phyloP scores from a whole-genome alignment of 352 stramenopile species.

The Pythium oligandrum region DNA sequence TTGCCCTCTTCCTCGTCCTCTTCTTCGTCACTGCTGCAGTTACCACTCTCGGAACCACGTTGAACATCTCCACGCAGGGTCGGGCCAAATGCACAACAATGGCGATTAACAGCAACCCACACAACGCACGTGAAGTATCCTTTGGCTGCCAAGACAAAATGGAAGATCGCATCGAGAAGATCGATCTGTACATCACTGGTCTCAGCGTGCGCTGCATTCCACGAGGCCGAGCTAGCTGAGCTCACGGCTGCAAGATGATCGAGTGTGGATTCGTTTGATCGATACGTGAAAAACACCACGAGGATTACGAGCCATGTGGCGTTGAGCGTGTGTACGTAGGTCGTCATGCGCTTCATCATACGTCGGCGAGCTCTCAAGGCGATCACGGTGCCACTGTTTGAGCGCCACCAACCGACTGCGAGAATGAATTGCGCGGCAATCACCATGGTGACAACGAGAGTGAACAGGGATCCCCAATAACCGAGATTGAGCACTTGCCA shows the following conservation, averaged over 20 bases:
- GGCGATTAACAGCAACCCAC: slow-evolving; percentile 62
- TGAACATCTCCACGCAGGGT: background rate
- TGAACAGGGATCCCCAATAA: slow-evolving; percentile 56
- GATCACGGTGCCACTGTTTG: slow-evolving; percentile 73
- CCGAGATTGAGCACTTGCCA: slow-evolving; percentile 57
- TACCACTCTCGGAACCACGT: background rate
- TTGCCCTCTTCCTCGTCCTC: background rate
- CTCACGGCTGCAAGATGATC: slow-evolving; percentile 20
- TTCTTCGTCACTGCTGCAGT: background rate
- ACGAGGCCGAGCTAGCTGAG: background rate
- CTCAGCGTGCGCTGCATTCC: background rate
- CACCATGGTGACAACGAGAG: slow-evolving; percentile 53
- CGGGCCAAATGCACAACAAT: slow-evolving; percentile 34
- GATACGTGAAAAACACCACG: slow-evolving; percentile 59
- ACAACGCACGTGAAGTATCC: slow-evolving; percentile 60
- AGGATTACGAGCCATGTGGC: slow-evolving; percentile 58
- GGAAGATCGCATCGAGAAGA: slow-evolving; percentile 41
- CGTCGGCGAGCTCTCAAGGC: slow-evolving; percentile 57
- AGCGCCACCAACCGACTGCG: slow-evolving; percentile 67
- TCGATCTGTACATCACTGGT: slow-evolving; percentile 17
- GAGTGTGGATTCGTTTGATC: slow-evolving; percentile 35
- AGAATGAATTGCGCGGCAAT: slow-evolving; percentile 54
- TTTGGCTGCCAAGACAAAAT: slow-evolving; percentile 57
- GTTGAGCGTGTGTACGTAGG: slow-evolving; percentile 69
- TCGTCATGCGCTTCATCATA: slow-evolving; percentile 72